A percentile compares a stretch with the other conserved stretches of the same genome.
Evolutionary conservation across 306 rosid genomes (phyloP).

Genomic region (Rubus idaeus): DNA sequence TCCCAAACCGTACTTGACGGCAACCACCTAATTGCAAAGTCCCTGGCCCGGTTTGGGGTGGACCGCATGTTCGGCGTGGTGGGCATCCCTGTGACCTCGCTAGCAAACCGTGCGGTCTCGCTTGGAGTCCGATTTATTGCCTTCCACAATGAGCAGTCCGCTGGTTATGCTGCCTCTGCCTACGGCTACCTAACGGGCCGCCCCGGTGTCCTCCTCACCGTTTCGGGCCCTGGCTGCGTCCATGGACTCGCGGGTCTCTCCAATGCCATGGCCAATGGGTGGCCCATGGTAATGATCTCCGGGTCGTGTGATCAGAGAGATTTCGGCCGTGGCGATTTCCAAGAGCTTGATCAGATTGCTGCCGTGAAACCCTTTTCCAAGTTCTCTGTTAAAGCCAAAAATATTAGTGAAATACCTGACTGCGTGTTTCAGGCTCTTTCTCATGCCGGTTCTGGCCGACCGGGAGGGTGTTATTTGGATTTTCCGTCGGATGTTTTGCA

Average conservation of each 20-base stretch:
- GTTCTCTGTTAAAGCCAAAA: conserved; percentile 57
- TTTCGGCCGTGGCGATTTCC: conserved; percentile 92
- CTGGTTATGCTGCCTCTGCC: conserved; percentile 96
- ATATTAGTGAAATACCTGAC: conserved; percentile 59
- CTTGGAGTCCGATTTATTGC: conserved; percentile 79
- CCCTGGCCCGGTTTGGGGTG: conserved; percentile 64
- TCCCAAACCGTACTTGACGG: conserved; percentile 48
- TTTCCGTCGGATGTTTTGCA: conserved; percentile 84
- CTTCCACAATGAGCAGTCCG: conserved; percentile 96
- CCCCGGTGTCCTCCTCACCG: conserved; percentile 89
- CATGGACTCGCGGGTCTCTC: conserved; percentile 95
- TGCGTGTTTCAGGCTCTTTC: conserved; percentile 56
- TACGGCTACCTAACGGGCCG: conserved; percentile 78
- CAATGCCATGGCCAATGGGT: conserved; percentile 70
- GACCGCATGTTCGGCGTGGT: conserved; percentile 93
- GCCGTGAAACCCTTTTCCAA: conserved; percentile 77
- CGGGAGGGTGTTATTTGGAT: conserved; percentile 86
- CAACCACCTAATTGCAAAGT: conserved; percentile 60
- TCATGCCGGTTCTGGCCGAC: conserved; percentile 54
- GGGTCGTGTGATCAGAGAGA: conserved; percentile 83
- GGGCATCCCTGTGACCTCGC: conserved; percentile 88
- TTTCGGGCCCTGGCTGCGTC: conserved; percentile 95
- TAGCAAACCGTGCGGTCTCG: conserved; percentile 84
- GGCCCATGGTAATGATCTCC: conserved; percentile 91
- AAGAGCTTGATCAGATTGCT: conserved; percentile 85